phyloP scores from a whole-genome alignment of 129 eudicot genomes.

The Dittrichia graveolens region DNA sequence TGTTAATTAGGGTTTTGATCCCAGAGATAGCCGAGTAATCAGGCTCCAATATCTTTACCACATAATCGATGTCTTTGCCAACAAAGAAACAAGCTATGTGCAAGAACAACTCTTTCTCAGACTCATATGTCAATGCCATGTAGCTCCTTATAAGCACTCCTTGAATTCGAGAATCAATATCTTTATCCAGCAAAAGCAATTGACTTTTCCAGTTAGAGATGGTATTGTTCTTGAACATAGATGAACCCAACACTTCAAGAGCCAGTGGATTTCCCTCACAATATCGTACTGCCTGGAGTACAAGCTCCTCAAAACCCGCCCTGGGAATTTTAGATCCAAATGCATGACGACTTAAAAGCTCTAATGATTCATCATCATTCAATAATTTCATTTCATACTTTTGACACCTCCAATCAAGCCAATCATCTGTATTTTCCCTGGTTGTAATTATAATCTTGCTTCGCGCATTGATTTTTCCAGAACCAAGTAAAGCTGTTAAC shows the following conservation, averaged over 20 bases:
- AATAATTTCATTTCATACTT: too few species aligned
- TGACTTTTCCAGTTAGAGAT: constrained; percentile 13
- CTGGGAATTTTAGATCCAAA: constrained; percentile 23
- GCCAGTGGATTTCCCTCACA: constrained; percentile 31
- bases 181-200: constrained; percentile 4
- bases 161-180: constrained; percentile 3
- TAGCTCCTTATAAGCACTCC: constrained; percentile 13
- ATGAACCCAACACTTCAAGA: constrained; percentile 34
- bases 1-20: background rate
- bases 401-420: too few species aligned
- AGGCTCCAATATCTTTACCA: constrained; percentile 28
- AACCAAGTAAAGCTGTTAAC: too few species aligned
- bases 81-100: constrained; percentile 47
- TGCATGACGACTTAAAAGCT: too few species aligned
- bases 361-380: too few species aligned
- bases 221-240: constrained; percentile 7
- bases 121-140: background rate
- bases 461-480: too few species aligned
- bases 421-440: too few species aligned
- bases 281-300: background rate
- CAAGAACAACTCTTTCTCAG: constrained; percentile 28
- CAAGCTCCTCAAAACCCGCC: constrained; percentile 12
- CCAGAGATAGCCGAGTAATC: constrained; percentile 18
- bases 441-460: too few species aligned
- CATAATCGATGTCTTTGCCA: constrained; percentile 22